Evolutionary conservation across 208 protist species (phyloP).

Genomic region (Wallacemonas sp.): DNA sequence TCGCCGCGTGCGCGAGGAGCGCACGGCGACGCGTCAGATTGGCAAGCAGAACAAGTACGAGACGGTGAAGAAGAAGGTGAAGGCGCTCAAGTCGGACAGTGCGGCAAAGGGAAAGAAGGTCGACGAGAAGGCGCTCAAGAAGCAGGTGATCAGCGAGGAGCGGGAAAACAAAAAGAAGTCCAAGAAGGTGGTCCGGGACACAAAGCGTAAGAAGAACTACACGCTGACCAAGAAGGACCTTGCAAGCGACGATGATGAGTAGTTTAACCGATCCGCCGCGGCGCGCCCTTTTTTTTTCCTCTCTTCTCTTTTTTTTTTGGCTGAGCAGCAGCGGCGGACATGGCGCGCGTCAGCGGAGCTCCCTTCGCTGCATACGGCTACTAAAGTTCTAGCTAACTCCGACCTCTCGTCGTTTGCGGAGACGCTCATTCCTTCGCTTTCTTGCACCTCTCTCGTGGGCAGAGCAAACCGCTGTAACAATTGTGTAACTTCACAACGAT

Average conservation of each 20-base stretch:
- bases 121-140: conserved; percentile 19
- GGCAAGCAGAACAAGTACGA: conserved; percentile 12
- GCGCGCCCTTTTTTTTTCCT: background rate
- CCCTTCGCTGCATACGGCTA: too few relatives aligned
- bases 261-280: background rate
- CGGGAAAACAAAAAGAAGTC: conserved; percentile 17
- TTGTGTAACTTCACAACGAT: too few relatives aligned
- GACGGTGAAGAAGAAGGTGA: conserved; percentile 38
- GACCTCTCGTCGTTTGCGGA: too few relatives aligned
- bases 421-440: too few relatives aligned
- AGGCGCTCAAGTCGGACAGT: conserved; percentile 15
- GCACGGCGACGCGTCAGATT: conserved; percentile 31
- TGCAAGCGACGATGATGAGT: conserved; percentile 41
- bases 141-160: conserved; percentile 21
- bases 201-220: conserved; percentile 87
- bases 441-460: too few relatives aligned
- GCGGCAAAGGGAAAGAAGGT: conserved; percentile 9
- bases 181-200: conserved; percentile 55
- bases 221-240: conserved; percentile 77
- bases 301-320: too few relatives aligned
- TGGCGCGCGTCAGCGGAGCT: too few relatives aligned
- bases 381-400: too few relatives aligned
- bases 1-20: conserved; percentile 50
- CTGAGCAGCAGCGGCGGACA: too few relatives aligned
- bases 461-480: too few relatives aligned